phyloP scores from a whole-genome alignment of 2,329 filamentous ascomycete genomes.

The Xylaria sp. region DNA sequence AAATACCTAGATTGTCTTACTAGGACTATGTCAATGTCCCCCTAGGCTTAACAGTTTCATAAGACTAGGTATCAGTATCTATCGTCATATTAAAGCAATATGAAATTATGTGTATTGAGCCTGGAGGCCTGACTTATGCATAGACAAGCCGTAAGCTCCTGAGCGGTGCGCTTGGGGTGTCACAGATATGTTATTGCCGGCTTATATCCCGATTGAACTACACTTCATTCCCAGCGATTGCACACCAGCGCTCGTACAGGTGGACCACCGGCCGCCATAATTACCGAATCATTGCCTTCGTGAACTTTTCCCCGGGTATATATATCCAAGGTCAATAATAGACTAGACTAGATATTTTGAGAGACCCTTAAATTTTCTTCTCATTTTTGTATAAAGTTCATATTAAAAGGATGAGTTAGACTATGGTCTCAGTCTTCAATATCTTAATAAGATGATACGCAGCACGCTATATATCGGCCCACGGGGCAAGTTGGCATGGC shows the following conservation, averaged over 20 bases:
- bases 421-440: background rate
- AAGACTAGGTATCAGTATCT: too few species aligned
- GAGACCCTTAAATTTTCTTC: background rate
- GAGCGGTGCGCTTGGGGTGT: background rate
- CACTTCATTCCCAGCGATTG: background rate
- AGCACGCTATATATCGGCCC: background rate
- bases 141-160: background rate
- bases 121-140: too few species aligned
- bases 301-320: background rate
- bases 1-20: background rate
- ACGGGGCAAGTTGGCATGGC: conserved; percentile 15
- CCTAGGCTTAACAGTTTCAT: too few species aligned
- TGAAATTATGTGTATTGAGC: background rate
- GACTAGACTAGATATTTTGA: too few species aligned
- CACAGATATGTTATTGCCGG: conserved; percentile 21
- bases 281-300: background rate
- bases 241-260: background rate
- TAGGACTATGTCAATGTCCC: too few species aligned
- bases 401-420: background rate
- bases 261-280: background rate
- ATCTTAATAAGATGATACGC: conserved; percentile 16
- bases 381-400: background rate
- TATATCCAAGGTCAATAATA: background rate
- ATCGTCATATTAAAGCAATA: background rate
- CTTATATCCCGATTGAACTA: conserved; percentile 17